phyloP scores from a whole-genome alignment of 2,329 filamentous ascomycete species.

The Xylariaceae sp. region DNA sequence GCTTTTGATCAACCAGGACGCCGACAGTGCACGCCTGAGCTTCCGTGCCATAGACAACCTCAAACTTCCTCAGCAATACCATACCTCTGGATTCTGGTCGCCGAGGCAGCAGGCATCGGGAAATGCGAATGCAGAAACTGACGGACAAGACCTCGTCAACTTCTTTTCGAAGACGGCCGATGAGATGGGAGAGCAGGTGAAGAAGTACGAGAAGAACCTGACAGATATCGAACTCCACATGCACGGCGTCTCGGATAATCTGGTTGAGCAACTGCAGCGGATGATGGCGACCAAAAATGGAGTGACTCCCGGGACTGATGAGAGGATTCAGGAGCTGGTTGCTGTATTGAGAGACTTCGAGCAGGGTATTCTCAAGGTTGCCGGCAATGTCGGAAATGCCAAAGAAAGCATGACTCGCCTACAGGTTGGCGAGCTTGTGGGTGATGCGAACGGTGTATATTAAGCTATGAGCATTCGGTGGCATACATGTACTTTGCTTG shows the following conservation, averaged over 20 bases:
- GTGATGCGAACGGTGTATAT: constrained; percentile 29
- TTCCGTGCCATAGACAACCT: constrained; percentile 45
- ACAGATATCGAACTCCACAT: constrained; percentile 62
- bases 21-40: constrained; percentile 39
- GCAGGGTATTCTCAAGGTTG: constrained; percentile 58
- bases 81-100: constrained; percentile 42
- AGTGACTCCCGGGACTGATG: constrained; percentile 37
- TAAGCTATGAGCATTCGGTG: constrained; percentile 17
- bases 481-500: constrained; percentile 9
- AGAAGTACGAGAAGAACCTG: constrained; percentile 53
- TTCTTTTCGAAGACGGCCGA: constrained; percentile 60
- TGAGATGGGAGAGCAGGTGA: constrained; percentile 55
- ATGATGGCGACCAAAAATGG: constrained; percentile 40
- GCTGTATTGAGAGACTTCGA: constrained; percentile 61
- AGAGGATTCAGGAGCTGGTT: constrained; percentile 48
- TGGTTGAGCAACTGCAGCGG: constrained; percentile 56
- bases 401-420: constrained; percentile 58
- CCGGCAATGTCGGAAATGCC: constrained; percentile 52
- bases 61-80: constrained; percentile 45
- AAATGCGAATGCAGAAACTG: constrained; percentile 40
- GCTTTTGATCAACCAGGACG: constrained; percentile 38
- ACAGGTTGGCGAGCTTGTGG: constrained; percentile 45
- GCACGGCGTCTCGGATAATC: constrained; percentile 55
- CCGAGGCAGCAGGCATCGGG: constrained; percentile 37
- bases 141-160: constrained; percentile 55